Evolutionary conservation across 129 eudicot genomes (phyloP).

Genomic region (Lactuca sativa): DNA sequence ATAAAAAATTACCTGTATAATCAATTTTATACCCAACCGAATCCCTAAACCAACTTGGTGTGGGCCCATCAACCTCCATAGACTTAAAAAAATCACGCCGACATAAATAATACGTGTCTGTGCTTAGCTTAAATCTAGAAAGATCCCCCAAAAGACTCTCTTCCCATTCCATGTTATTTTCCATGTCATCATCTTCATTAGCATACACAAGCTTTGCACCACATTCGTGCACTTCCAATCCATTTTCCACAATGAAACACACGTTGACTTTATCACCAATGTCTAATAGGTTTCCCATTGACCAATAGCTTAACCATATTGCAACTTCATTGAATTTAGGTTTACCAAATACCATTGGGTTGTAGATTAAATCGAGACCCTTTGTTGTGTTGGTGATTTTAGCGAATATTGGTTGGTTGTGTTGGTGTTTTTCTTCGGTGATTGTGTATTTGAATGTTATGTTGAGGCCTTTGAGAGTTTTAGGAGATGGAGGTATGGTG

Average conservation of each 20-base stretch:
- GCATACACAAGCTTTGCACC: conserved; percentile 13
- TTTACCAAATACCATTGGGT: neutral
- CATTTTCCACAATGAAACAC: neutral
- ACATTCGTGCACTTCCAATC: neutral
- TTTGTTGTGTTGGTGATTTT: neutral
- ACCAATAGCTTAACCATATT: conserved; percentile 14
- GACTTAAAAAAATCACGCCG: conserved; percentile 3
- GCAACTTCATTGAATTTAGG: conserved; percentile 3
- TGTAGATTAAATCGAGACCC: conserved; percentile 12
- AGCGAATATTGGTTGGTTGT: neutral
- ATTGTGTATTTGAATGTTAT: conserved; percentile 1
- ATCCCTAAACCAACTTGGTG: conserved; percentile 11
- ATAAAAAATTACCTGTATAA: conserved; percentile 11
- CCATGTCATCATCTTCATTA: neutral
- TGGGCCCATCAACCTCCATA: conserved; percentile 20
- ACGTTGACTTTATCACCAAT: conserved; percentile 9
- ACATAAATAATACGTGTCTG: conserved; percentile 27
- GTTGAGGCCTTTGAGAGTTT: conserved; percentile 6
- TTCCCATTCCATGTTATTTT: neutral
- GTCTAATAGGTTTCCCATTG: conserved; percentile 1
- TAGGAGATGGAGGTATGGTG: conserved; percentile 7
- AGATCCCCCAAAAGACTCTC: neutral
- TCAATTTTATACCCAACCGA: conserved; percentile 18
- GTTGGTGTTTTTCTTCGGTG: neutral
- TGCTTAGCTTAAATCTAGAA: neutral